Evolutionary conservation across 345 rosid species (phyloP), one percentile per base, ranked within the genome.

Genomic region (Citrus cavaleriei): DNA sequence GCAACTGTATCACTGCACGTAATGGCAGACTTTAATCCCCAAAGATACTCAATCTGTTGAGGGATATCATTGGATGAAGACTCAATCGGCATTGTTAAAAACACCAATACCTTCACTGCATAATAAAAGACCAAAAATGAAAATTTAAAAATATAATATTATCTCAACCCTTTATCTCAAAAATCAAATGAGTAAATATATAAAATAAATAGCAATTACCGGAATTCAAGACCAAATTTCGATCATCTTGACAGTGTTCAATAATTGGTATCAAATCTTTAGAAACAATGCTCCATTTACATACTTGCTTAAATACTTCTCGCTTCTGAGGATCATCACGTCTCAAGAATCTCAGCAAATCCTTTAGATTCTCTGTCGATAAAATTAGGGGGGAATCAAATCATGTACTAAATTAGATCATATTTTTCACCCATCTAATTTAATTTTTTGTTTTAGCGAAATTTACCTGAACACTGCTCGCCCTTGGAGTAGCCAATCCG

Each of bases 31-130:
- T 96, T 94, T 79, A 93, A 77, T 1, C 85, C 90, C 98, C 98
- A 96, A 38, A 96, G 84, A 85, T 91, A 90, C 85, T 96, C 98
- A 10, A 87, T 81, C 80, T 96, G 99, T 78, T 87, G 91, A 79
- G 92, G 88, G 30, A 91, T 84, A 81, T 93, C 92, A 77, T 75
- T 83, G n/a, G 99, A 96, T 16, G 88, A 84, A 64, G 91, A 84
- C 84, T 96, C 99, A 58, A 96, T 58, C 10, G 98, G 95, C 97
- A 92, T 92, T 1, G 97, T 90, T 54, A 93, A 92, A 83, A 93
- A 95, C 85, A 93, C 99, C 87, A 95, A 79, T 40, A 91, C 95
- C 87, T 95, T 93, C 78, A 95, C 98, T 95, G 91, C 77, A 81
- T 60, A 58, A 79, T 60, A 14, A 70, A n/a, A 10, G 27, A 22